Conservation (phyloP, 495 filamentous ascomycete species). For the Penicillium cinerascens region DNA sequence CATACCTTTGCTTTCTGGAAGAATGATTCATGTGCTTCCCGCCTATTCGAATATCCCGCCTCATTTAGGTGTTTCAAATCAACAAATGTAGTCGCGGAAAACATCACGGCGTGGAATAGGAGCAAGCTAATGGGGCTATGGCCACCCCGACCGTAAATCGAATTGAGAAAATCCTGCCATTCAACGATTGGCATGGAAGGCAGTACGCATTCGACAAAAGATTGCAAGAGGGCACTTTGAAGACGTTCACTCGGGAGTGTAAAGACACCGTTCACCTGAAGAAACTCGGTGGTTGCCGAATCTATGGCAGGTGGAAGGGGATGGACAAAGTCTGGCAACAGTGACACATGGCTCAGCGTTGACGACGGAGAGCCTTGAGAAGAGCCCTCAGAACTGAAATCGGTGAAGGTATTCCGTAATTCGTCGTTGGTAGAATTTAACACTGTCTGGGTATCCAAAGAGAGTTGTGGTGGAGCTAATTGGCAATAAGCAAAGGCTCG, state of each 20-base stretch:
- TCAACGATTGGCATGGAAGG: conserved; percentile 20
- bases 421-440: conserved; percentile 2
- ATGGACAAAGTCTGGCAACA: conserved; percentile 17
- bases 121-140: conserved; percentile 19
- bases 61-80: conserved; percentile 12
- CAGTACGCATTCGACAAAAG: conserved; percentile 19
- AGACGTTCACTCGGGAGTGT: conserved; percentile 8
- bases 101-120: conserved; percentile 18
- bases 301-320: conserved; percentile 14
- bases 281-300: conserved; percentile 8
- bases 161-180: conserved; percentile 10
- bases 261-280: conserved; percentile 15
- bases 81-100: conserved; percentile 18
- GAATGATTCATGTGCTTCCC: conserved; percentile 17
- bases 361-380: neutral
- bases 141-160: conserved; percentile 3
- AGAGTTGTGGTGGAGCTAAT: neutral
- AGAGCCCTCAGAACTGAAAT: conserved; percentile 2
- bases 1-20: conserved; percentile 16
- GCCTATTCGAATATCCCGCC: conserved; percentile 12
- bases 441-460: neutral
- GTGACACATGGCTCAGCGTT: neutral
- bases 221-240: conserved; percentile 14
- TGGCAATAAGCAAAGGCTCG: too few relatives aligned
- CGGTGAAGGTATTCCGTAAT: conserved; percentile 16